Conservation (phyloP, 345 rosid species). For the Psidium friedrichsthalianum region DNA sequence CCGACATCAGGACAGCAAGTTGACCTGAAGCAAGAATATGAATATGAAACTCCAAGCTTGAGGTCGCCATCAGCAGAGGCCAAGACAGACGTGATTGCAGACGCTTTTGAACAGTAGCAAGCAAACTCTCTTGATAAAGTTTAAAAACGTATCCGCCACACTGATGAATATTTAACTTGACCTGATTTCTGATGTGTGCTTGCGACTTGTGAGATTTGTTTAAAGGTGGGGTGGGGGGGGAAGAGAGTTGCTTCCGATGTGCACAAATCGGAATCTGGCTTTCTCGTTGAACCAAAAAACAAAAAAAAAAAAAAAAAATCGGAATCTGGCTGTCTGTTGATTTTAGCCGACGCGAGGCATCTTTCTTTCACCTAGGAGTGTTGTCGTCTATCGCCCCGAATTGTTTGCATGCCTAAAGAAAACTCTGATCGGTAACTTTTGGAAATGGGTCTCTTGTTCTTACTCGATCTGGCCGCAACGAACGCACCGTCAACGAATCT, state of each 20-base stretch:
- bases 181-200: neutral
- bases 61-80: neutral
- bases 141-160: neutral
- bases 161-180: neutral
- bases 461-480: neutral
- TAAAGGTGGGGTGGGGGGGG: no score
- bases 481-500: neutral
- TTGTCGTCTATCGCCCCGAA: neutral
- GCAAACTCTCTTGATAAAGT: neutral
- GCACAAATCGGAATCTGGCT: neutral
- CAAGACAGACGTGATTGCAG: neutral
- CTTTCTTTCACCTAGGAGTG: neutral
- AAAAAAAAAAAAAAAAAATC: no score
- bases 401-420: neutral
- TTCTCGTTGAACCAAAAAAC: no score
- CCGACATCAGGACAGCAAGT: neutral
- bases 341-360: neutral
- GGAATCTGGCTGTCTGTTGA: neutral
- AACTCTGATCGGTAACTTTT: neutral
- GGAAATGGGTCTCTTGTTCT: neutral
- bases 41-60: neutral
- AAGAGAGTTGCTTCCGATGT: neutral
- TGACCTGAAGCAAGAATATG: neutral
- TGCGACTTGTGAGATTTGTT: neutral
- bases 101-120: neutral